Evolutionary conservation across 768 basidiomycete species (phyloP), one percentile per base, ranked within the genome.

Genomic region (Tulasnella sp.): DNA sequence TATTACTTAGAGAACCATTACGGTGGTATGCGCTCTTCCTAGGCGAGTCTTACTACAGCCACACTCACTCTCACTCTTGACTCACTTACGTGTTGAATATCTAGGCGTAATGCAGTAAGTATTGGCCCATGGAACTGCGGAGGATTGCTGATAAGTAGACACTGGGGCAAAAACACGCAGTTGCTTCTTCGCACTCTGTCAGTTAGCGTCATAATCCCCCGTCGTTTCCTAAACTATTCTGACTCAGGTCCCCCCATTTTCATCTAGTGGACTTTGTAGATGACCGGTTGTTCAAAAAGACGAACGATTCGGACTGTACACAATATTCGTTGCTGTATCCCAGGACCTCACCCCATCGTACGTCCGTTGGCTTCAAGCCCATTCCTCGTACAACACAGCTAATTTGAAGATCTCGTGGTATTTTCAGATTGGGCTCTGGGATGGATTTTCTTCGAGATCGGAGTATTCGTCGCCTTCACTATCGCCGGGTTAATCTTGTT

Each of bases 211-310:
- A 31, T 46, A 11, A 8, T 50, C 49, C 21, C 12, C 9, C 29
- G 42, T 42, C 49, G 24, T 43, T 4, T 38, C 15, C n/a, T n/a
- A n/a, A n/a, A 38, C 15, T 38, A 15, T 15, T 5, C 34, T 38
- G 34, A 38, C 34, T 38, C 34, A 15, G 15, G 34, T 38, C 7
- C 5, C 15, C 15, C 7, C 34, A 38, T 63, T 21, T 64, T 29
- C 46, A 38, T 46, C 53, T 22, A 91, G 88, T 88, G 92, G 92
- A 97, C 67, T 84, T 93, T 46, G 81, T 89, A 45, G 93, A 97
- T 69, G 92, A 97, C 68, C 79, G 87, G 58, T 90, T 93, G 73
- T 96, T 93, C 72, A 88, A 92, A 67, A 94, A 94, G 74, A 78
- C 83, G 25, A 94, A 94, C 66, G 88, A 92, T 66, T 92, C 90